phyloP scores from a whole-genome alignment of 257 asterid genomes.

The Perilla frutescens region DNA sequence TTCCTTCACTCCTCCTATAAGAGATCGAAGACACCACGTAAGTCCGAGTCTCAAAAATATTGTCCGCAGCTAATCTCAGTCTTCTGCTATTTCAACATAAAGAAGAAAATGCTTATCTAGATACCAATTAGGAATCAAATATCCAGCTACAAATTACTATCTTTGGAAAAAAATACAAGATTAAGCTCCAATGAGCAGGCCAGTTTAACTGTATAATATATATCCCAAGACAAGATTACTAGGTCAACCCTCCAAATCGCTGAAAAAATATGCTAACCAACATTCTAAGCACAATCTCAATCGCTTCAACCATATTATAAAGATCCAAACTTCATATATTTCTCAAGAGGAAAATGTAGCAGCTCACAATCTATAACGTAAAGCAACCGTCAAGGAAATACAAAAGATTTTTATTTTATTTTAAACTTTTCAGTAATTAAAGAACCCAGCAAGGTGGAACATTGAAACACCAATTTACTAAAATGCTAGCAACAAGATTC shows the following conservation, averaged over 20 bases:
- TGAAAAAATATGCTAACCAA: background rate
- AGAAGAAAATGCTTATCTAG: background rate
- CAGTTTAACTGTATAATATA: background rate
- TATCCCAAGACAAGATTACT: background rate
- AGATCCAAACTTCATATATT: slow-evolving; percentile 8
- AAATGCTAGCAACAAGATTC: slow-evolving; percentile 7
- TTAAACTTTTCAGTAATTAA: background rate
- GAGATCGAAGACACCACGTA: background rate
- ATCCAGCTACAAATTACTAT: background rate
- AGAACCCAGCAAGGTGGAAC: slow-evolving; percentile 21
- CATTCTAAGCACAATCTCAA: slow-evolving; percentile 19
- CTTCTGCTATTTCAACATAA: background rate
- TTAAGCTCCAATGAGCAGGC: background rate
- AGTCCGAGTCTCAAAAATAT: background rate
- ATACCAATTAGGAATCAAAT: background rate
- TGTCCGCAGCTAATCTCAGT: background rate
- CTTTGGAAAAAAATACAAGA: background rate
- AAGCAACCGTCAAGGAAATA: slow-evolving; percentile 12
- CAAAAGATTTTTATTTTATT: background rate
- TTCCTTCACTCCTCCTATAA: background rate
- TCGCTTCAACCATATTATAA: slow-evolving; percentile 3
- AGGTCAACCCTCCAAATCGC: slow-evolving; percentile 18
- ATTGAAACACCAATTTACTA: background rate
- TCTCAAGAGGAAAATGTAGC: slow-evolving; percentile 21
- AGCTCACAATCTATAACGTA: slow-evolving; percentile 15